phyloP scores from a whole-genome alignment of 352 stramenopile genomes.

The Pythium monospermum region DNA sequence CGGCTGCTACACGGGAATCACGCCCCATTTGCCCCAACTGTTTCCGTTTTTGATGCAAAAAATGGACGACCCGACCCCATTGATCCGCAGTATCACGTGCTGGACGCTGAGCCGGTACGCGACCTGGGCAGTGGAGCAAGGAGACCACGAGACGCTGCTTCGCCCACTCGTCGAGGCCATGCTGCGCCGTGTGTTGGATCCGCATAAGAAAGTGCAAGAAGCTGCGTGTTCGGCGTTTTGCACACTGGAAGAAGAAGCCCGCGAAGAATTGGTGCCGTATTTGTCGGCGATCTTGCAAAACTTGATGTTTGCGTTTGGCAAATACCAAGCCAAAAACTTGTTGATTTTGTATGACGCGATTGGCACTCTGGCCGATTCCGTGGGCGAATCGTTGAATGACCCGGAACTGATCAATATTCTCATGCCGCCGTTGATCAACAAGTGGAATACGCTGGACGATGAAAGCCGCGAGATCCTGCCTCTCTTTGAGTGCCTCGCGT shows the following conservation, averaged over 20 bases:
- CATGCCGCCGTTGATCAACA: slow-evolving; percentile 91
- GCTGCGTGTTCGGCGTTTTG: slow-evolving; percentile 93
- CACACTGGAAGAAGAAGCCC: slow-evolving; percentile 91
- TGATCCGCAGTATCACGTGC: slow-evolving; percentile 92
- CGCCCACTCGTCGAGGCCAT: slow-evolving; percentile 83
- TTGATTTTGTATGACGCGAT: slow-evolving; percentile 96
- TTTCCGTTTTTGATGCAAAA: slow-evolving; percentile 95
- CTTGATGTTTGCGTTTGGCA: slow-evolving; percentile 90
- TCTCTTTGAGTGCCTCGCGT: slow-evolving; percentile 88
- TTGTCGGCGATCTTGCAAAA: slow-evolving; percentile 90
- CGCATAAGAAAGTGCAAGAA: slow-evolving; percentile 95
- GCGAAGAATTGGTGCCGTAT: slow-evolving; percentile 91
- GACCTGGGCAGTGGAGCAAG: slow-evolving; percentile 90
- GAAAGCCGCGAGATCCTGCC: slow-evolving; percentile 78
- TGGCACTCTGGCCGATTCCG: slow-evolving; percentile 92
- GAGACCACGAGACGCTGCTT: slow-evolving; percentile 74
- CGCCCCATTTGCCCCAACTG: slow-evolving; percentile 87
- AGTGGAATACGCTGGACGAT: slow-evolving; percentile 87
- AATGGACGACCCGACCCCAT: slow-evolving; percentile 80
- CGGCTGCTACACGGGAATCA: slow-evolving; percentile 91
- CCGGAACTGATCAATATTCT: slow-evolving; percentile 89
- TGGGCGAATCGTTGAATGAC: slow-evolving; percentile 90
- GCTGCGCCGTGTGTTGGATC: slow-evolving; percentile 85
- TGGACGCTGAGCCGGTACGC: slow-evolving; percentile 93
- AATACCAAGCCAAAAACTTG: slow-evolving; percentile 93